Evolutionary conservation across 768 basidiomycete genomes (phyloP), one percentile per base, ranked within the genome.

Genomic region (Termitomyces heimii): DNA sequence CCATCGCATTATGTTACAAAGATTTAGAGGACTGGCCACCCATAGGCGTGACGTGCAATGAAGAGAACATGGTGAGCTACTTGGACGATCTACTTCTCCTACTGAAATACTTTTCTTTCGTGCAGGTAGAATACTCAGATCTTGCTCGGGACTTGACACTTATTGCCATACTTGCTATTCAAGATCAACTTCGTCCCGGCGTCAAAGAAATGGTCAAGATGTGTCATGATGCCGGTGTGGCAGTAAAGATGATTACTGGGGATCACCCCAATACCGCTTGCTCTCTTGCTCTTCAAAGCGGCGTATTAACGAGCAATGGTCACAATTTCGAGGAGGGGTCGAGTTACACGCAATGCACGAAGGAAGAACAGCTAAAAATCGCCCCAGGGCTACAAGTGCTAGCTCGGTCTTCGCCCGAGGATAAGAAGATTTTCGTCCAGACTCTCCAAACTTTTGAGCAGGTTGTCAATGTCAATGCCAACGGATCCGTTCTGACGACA

Each of bases 161-260:
- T 34, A 86, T 98, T 60, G 89, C 83, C 47, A 91, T 99, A 63
- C 84, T 86, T 58, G 97, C 94, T 65, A 97, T 99, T 65, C 94
- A 99, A 68, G 97, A 99, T 68, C 97, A 95, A 45, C 80, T 99
- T 3, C 89, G 96, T 32, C 80, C 83, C 0, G 94, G 1, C 85
- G 45, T 46, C 29, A 82, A 83, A 13, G 82, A 93, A 16, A 94
- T 96, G 18, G 96, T 99, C 43, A 77, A 81, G 44, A 86, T 90
- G 65, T 98, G 95, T 67, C 85, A 85, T 65, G 80, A 77, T 54
- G 96, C 97, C 39, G 95, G 95, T 60, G 94, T 99, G 14, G 77
- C 81, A 24, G 86, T 98, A 74, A 98, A 96, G 76, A 99, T 98
- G 94, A 95, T 92, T 69, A 98, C 97, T 0, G 97, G 95, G 62